Conservation (phyloP, 2,329 filamentous ascomycete species). For the Metarhizium rileyi region DNA sequence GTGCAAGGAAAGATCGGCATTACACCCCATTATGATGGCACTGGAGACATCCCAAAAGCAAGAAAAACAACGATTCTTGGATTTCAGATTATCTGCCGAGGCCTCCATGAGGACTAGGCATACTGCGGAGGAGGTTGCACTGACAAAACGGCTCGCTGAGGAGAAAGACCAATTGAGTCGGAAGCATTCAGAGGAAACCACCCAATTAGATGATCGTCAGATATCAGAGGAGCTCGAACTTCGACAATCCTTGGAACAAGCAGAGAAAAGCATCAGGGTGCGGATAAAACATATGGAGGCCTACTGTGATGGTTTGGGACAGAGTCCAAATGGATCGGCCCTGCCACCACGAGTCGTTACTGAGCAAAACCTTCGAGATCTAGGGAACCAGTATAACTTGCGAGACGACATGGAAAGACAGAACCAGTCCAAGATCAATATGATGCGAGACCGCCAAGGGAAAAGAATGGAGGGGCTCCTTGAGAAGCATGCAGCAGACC, state of each 20-base stretch:
- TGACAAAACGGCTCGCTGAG: slow-evolving; percentile 38
- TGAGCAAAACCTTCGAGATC: slow-evolving; percentile 47
- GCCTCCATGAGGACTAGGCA: slow-evolving; percentile 43
- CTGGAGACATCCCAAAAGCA: slow-evolving; percentile 35
- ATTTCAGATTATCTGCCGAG: slow-evolving; percentile 38
- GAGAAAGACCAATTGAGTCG: slow-evolving; percentile 43
- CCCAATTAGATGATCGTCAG: slow-evolving; percentile 51
- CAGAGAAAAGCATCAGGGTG: slow-evolving; percentile 45
- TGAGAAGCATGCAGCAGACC: slow-evolving; percentile 43
- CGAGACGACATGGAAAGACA: slow-evolving; percentile 49
- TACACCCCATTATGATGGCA: slow-evolving; percentile 32
- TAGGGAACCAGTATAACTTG: slow-evolving; percentile 51
- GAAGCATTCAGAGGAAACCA: slow-evolving; percentile 40
- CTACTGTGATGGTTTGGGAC: slow-evolving; percentile 47
- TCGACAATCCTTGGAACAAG: slow-evolving; percentile 42
- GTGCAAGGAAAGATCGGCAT: slow-evolving; percentile 35
- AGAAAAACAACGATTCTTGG: slow-evolving; percentile 42
- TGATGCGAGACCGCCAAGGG: slow-evolving; percentile 54
- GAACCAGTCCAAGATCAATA: slow-evolving; percentile 52
- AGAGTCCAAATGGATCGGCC: slow-evolving; percentile 19
- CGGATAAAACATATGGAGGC: slow-evolving; percentile 58
- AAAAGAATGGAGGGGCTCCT: slow-evolving; percentile 51
- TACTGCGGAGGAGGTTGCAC: slow-evolving; percentile 32
- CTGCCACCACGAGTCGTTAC: slow-evolving; percentile 46
- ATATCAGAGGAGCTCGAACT: slow-evolving; percentile 54